Evolutionary conservation across 176 grass and related monocot species (phyloP).

Genomic region (Cymbopogon citratus): DNA sequence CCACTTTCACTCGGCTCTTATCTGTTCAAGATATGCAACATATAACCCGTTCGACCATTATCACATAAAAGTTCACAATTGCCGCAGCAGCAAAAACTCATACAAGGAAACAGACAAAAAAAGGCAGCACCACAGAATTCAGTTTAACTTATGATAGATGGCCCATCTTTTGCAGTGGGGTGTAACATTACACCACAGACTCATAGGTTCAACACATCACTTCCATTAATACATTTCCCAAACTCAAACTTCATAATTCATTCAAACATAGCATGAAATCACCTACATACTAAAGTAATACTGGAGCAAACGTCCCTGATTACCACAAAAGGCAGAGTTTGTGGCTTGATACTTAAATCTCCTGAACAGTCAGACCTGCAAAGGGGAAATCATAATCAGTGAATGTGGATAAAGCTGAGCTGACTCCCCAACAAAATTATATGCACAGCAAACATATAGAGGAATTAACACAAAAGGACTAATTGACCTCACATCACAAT

Average conservation of each 20-base stretch:
- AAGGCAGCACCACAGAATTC: not conserved
- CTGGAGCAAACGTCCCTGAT: not conserved
- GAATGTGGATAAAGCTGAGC: not conserved
- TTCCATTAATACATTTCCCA: conserved; percentile 10
- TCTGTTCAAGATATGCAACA: no score
- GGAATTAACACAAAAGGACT: not conserved
- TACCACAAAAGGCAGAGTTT: not conserved
- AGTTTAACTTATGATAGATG: not conserved
- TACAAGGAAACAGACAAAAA: no score
- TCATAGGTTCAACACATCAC: conserved; percentile 12
- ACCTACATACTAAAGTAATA: not conserved
- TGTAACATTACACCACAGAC: not conserved
- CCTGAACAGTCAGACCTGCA: conserved; percentile 65
- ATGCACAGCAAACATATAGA: not conserved
- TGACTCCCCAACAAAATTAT: not conserved
- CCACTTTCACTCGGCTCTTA: no score
- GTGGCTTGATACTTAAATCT: conserved; percentile 40
- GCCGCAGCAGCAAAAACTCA: no score
- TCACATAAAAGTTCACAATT: no score
- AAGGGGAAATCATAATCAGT: not conserved
- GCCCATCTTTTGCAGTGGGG: not conserved
- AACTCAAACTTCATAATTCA: conserved; percentile 13
- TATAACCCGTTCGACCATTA: no score
- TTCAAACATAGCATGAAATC: not conserved
- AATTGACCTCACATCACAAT: not conserved